Conservation (phyloP, 192 early-diverging fungal genomes). For the Rhizoclosmatium sp. region DNA sequence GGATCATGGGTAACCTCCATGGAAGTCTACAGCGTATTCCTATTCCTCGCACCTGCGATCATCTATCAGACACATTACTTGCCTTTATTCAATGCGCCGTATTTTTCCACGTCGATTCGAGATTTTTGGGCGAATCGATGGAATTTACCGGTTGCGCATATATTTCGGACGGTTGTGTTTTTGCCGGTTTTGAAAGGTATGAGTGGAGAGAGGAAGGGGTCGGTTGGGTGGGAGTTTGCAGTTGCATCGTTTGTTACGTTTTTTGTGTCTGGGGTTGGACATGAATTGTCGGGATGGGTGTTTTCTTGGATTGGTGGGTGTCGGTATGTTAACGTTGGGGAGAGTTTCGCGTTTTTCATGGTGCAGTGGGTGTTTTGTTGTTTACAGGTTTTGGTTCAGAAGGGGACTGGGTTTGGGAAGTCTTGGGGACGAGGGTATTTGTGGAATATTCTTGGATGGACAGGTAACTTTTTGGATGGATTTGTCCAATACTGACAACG, state of each 20-base stretch:
- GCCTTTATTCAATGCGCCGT: constrained; percentile 13
- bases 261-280: background rate
- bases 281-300: background rate
- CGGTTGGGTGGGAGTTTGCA: background rate
- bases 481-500: too few species aligned
- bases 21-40: background rate
- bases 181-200: background rate
- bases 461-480: background rate
- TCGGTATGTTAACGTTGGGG: background rate
- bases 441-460: constrained; percentile 6
- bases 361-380: constrained; percentile 3
- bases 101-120: background rate
- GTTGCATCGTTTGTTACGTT: constrained; percentile 3
- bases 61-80: background rate
- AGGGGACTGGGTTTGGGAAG: background rate
- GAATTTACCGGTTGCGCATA: constrained; percentile 7
- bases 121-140: constrained; percentile 22
- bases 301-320: background rate
- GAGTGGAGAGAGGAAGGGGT: too few species aligned
- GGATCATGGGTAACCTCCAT: background rate
- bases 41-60: background rate
- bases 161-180: constrained; percentile 3
- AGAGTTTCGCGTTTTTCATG: constrained; percentile 3
- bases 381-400: background rate
- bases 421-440: background rate